Evolutionary conservation across 1,284 basidiomycete species (phyloP).

Genomic region (Moesziomyces sp.): DNA sequence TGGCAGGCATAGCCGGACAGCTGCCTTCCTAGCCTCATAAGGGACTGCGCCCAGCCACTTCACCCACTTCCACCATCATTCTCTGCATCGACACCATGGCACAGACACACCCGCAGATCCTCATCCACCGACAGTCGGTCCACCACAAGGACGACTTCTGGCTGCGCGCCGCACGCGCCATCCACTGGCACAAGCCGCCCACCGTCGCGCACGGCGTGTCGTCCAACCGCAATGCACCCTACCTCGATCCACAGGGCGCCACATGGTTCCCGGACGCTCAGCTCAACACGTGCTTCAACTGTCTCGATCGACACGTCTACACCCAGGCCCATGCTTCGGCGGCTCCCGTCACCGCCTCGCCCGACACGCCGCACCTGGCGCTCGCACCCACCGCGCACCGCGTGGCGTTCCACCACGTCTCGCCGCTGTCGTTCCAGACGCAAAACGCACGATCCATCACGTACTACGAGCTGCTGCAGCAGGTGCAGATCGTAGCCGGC

Average conservation of each 20-base stretch:
- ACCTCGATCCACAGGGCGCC: slow-evolving; percentile 32
- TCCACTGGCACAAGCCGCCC: slow-evolving; percentile 59
- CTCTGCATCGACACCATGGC: slow-evolving; percentile 8
- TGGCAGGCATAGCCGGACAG: not conserved
- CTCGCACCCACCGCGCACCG: slow-evolving; percentile 39
- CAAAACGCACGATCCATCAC: slow-evolving; percentile 46
- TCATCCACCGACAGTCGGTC: slow-evolving; percentile 51
- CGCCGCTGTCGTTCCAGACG: slow-evolving; percentile 54
- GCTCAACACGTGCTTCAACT: slow-evolving; percentile 53
- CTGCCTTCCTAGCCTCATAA: no score
- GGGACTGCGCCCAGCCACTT: no score
- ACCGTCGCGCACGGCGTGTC: slow-evolving; percentile 43
- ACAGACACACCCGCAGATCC: slow-evolving; percentile 41
- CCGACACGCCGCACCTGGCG: slow-evolving; percentile 51
- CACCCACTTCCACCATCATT: no score
- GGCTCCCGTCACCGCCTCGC: slow-evolving; percentile 45
- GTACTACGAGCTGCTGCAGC: slow-evolving; percentile 55
- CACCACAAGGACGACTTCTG: slow-evolving; percentile 49
- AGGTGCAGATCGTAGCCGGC: slow-evolving; percentile 59
- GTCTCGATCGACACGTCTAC: slow-evolving; percentile 48
- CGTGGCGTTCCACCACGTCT: slow-evolving; percentile 55
- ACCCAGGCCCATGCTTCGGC: slow-evolving; percentile 26
- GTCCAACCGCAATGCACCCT: slow-evolving; percentile 17
- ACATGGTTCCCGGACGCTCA: slow-evolving; percentile 57
- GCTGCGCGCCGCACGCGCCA: slow-evolving; percentile 45